Evolutionary conservation across 306 rosid genomes (phyloP).

Genomic region (Mucuna pruriens): DNA sequence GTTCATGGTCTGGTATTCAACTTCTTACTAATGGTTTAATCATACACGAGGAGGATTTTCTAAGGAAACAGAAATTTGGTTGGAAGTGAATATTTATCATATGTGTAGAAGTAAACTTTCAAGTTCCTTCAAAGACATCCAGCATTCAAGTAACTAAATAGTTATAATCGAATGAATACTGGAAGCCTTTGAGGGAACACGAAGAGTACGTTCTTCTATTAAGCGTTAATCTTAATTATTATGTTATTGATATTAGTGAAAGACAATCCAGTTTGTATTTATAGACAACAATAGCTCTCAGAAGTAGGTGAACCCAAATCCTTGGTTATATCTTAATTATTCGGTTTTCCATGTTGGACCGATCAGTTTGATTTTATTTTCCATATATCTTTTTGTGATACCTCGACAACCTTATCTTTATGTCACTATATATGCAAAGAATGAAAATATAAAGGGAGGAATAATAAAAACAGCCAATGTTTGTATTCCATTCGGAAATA

Average conservation of each 20-base stretch:
- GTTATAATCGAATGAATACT: constrained; percentile 32
- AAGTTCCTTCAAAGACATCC: constrained; percentile 31
- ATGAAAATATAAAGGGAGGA: not conserved
- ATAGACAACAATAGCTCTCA: constrained; percentile 29
- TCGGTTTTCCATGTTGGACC: constrained; percentile 24
- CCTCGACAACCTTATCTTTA: not conserved
- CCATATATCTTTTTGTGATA: constrained; percentile 12
- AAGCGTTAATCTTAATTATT: not conserved
- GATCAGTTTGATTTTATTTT: constrained; percentile 29
- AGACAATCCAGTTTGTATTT: constrained; percentile 18
- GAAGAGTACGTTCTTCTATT: constrained; percentile 26
- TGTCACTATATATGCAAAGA: constrained; percentile 4
- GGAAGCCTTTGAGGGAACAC: constrained; percentile 50
- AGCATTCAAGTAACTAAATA: constrained; percentile 30
- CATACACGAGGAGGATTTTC: not conserved
- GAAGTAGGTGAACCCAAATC: constrained; percentile 9
- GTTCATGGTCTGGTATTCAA: not conserved
- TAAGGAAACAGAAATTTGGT: not conserved
- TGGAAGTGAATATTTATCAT: constrained; percentile 3
- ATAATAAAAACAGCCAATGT: not conserved
- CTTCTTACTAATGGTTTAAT: not conserved
- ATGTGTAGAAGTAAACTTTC: constrained; percentile 26
- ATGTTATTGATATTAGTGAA: not conserved
- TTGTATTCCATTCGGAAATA: not conserved
- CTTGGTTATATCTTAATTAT: constrained; percentile 4